phyloP scores from a whole-genome alignment of 768 basidiomycete species.

The Serendipita sp. region DNA sequence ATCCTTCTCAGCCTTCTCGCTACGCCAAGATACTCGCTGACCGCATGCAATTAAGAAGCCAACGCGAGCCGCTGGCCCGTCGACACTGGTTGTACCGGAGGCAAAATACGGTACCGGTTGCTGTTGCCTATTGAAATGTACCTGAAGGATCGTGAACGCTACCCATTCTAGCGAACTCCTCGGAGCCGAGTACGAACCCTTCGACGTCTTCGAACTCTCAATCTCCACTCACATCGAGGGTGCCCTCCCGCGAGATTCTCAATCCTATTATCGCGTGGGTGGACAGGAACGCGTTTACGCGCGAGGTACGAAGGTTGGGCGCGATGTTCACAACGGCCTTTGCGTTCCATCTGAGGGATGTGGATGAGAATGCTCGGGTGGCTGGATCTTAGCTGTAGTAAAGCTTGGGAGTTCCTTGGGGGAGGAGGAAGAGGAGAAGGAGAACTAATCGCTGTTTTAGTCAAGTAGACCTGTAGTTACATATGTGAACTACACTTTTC shows the following conservation, averaged over 20 bases:
- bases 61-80: constrained; percentile 93
- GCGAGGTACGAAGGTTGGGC: too few species aligned
- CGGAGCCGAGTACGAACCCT: constrained; percentile 72
- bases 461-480: too few species aligned
- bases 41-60: constrained; percentile 61
- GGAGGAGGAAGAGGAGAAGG: too few species aligned
- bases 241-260: too few species aligned
- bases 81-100: constrained; percentile 96
- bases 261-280: too few species aligned
- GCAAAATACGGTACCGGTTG: constrained; percentile 81
- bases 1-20: constrained; percentile 45
- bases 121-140: constrained; percentile 92
- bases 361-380: constrained; percentile 57
- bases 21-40: constrained; percentile 96
- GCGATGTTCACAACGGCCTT: too few species aligned
- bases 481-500: too few species aligned
- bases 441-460: too few species aligned
- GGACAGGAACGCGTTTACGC: too few species aligned
- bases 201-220: constrained; percentile 60
- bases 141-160: constrained; percentile 90
- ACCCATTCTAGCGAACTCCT: constrained; percentile 88
- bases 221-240: constrained; percentile 73
- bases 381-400: constrained; percentile 47
- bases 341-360: constrained; percentile 30
- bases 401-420: too few species aligned